phyloP scores from a whole-genome alignment of 2,329 filamentous ascomycete species.

The Aspergillus awamori region DNA sequence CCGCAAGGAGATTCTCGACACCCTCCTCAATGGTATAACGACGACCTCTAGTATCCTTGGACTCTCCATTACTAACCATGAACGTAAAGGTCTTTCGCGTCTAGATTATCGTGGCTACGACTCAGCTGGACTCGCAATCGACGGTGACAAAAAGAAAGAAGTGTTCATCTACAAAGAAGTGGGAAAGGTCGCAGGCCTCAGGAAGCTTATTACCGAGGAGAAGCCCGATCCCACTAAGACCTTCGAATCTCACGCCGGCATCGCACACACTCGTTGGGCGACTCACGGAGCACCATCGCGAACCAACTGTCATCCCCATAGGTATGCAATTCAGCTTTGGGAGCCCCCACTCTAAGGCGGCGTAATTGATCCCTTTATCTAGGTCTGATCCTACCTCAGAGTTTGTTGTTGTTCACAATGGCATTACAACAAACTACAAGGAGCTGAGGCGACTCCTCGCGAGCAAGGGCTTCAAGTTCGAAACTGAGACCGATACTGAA shows the following conservation, averaged over 20 bases:
- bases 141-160: slow-evolving; percentile 98
- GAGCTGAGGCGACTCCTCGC: slow-evolving; percentile 92
- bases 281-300: slow-evolving; percentile 94
- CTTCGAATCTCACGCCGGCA: slow-evolving; percentile 97
- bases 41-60: too few relatives aligned
- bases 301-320: slow-evolving; percentile 96
- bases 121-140: slow-evolving; percentile 91
- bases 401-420: slow-evolving; percentile 97
- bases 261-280: slow-evolving; percentile 98
- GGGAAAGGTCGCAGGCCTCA: slow-evolving; percentile 96
- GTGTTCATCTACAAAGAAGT: slow-evolving; percentile 98
- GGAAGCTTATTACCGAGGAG: slow-evolving; percentile 82
- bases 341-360: background rate
- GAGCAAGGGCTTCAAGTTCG: slow-evolving; percentile 96
- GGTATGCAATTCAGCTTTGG: slow-evolving; percentile 59
- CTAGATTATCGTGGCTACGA: slow-evolving; percentile 99
- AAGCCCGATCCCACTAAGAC: slow-evolving; percentile 85
- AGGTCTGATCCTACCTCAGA: slow-evolving; percentile 95
- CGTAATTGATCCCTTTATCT: slow-evolving; percentile 5
- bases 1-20: slow-evolving; percentile 92
- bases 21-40: slow-evolving; percentile 80
- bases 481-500: slow-evolving; percentile 99
- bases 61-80: too few relatives aligned
- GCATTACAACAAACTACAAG: slow-evolving; percentile 99
- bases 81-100: slow-evolving; percentile 73